Evolutionary conservation across 257 asterid genomes (phyloP).

Genomic region (Gentiana straminea): DNA sequence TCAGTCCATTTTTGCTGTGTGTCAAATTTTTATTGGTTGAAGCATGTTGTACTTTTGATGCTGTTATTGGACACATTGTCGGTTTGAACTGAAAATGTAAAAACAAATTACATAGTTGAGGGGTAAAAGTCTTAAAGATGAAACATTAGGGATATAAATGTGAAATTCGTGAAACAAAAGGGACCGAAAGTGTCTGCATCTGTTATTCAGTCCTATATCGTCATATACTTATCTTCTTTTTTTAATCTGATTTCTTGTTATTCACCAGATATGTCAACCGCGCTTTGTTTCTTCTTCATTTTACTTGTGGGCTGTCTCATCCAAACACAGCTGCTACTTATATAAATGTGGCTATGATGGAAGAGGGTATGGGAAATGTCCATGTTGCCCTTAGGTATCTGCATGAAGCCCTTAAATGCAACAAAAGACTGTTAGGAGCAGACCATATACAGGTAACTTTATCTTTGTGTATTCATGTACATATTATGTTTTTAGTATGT

Average conservation of each 20-base stretch:
- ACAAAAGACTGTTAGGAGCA: constrained; percentile 74
- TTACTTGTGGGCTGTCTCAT: constrained; percentile 76
- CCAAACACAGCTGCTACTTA: constrained; percentile 82
- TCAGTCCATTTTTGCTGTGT: no score
- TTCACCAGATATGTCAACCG: constrained; percentile 71
- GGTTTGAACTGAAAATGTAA: not conserved
- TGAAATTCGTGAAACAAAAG: no score
- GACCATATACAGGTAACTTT: constrained; percentile 64
- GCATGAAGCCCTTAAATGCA: constrained; percentile 79
- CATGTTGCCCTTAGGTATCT: constrained; percentile 80
- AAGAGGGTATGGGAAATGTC: constrained; percentile 77
- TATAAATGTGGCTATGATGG: constrained; percentile 83
- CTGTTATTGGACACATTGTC: not conserved
- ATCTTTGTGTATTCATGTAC: constrained; percentile 7
- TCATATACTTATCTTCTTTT: constrained; percentile 6
- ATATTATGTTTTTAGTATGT: not conserved
- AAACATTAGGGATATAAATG: no score
- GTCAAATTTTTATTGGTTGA: no score
- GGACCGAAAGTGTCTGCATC: not conserved
- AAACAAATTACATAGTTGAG: not conserved
- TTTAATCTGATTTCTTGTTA: constrained; percentile 11
- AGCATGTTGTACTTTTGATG: no score
- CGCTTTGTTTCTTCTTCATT: constrained; percentile 65
- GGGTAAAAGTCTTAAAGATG: not conserved
- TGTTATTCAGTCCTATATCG: not conserved